These are phyloP conservation scores for Globomyces sp. DNA, from an alignment of 371 early-diverging fungal species.

Conservation along the genomic window DNA sequence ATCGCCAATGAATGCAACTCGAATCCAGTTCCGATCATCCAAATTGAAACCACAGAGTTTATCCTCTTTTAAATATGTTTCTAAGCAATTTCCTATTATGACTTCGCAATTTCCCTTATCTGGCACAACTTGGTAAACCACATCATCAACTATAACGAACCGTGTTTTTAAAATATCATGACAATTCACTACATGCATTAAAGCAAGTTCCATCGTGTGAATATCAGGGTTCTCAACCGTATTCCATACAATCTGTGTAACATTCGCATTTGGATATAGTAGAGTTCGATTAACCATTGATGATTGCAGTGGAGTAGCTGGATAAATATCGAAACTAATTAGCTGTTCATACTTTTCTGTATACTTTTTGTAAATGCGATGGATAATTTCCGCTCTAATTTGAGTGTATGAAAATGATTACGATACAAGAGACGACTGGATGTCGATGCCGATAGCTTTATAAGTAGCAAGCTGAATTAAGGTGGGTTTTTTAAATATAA, in stretches of 20 bases:
- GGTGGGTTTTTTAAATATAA: constrained; percentile 6
- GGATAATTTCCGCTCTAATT: background rate
- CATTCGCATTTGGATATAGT: constrained; percentile 17
- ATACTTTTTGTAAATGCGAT: no score
- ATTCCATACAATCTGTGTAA: constrained; percentile 13
- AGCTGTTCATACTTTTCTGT: no score
- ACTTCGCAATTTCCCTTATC: background rate
- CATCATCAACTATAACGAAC: constrained; percentile 7
- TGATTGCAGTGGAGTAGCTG: constrained; percentile 26
- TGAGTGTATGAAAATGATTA: background rate
- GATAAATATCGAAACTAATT: constrained; percentile 7
- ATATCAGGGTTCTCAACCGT: background rate
- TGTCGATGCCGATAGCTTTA: background rate
- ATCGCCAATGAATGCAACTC: background rate
- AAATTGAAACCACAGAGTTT: background rate
- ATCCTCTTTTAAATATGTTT: constrained; percentile 7
- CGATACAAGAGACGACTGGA: background rate
- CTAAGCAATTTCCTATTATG: background rate
- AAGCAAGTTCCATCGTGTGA: background rate
- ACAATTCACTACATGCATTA: background rate
- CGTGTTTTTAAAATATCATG: constrained; percentile 14
- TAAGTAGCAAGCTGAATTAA: background rate
- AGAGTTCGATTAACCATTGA: constrained; percentile 12
- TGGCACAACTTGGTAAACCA: constrained; percentile 10
- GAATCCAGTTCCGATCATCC: background rate